Conservation (phyloP, 73 alveolate genomes). For the Tetrahymena elliotti region DNA sequence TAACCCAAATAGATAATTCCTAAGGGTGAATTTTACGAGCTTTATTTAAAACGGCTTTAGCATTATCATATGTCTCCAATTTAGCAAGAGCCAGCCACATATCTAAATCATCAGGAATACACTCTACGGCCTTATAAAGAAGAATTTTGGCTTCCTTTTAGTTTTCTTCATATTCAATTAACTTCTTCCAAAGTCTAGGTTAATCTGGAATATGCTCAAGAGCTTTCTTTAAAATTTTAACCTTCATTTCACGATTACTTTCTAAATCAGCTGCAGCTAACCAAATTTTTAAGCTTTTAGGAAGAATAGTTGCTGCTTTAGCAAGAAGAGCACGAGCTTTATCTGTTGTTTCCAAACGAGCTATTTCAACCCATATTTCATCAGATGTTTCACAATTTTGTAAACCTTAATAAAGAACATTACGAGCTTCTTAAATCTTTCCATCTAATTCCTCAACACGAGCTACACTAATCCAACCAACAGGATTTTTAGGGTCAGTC, state of each 20-base stretch:
- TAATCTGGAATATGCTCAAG: conserved; percentile 70
- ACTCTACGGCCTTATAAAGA: conserved; percentile 81
- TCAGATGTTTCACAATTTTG: conserved; percentile 75
- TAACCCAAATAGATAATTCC: conserved; percentile 79
- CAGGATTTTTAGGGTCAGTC: conserved; percentile 79
- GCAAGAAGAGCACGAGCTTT: conserved; percentile 69
- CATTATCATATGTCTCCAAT: conserved; percentile 84
- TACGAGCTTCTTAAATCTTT: conserved; percentile 78
- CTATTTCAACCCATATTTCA: conserved; percentile 94
- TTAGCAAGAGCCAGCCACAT: conserved; percentile 92
- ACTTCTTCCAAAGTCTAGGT: conserved; percentile 87
- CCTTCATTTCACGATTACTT: conserved; percentile 58
- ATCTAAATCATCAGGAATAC: conserved; percentile 84
- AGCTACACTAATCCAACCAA: conserved; percentile 93
- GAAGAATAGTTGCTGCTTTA: conserved; percentile 68
- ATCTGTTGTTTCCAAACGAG: conserved; percentile 77
- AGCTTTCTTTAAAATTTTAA: conserved; percentile 65
- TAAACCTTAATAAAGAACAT: conserved; percentile 73
- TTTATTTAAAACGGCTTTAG: conserved; percentile 70
- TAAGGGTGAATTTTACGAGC: conserved; percentile 85
- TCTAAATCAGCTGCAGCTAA: conserved; percentile 69
- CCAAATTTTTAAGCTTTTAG: conserved; percentile 86
- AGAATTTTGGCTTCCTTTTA: conserved; percentile 74
- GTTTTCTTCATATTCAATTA: conserved; percentile 53
- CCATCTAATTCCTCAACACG: conserved; percentile 94